Conservation (phyloP, 805 yeast genomes). For the Yarrowia sp. region DNA sequence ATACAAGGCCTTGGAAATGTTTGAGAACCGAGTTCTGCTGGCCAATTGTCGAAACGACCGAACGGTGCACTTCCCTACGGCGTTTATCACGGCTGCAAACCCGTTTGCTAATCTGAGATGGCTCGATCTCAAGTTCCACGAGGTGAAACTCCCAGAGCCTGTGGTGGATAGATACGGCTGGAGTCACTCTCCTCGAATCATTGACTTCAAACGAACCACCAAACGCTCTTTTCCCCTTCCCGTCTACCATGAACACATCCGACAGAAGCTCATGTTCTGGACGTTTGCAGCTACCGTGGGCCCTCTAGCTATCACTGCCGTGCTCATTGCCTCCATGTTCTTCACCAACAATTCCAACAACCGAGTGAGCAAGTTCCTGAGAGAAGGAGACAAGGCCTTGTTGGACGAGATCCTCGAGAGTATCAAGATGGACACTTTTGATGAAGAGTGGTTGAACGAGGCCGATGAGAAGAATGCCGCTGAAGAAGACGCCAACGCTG, state of each 20-base stretch:
- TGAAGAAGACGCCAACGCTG: not conserved
- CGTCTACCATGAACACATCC: conserved; percentile 15
- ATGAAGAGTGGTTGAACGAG: conserved; percentile 29
- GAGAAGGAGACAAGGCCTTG: conserved; percentile 26
- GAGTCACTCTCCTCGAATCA: conserved; percentile 24
- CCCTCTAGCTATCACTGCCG: conserved; percentile 24
- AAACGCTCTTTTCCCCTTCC: conserved; percentile 2
- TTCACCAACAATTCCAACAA: conserved; percentile 17
- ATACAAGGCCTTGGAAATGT: conserved; percentile 61
- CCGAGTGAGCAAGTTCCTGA: conserved; percentile 20
- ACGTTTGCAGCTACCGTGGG: conserved; percentile 21
- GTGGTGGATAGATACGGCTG: conserved; percentile 32
- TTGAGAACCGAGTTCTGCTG: conserved; percentile 63
- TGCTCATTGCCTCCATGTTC: conserved; percentile 35
- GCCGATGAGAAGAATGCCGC: not conserved
- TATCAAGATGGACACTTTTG: conserved; percentile 22
- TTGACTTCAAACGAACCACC: conserved; percentile 25
- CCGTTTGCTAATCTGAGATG: conserved; percentile 71
- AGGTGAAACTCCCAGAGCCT: conserved; percentile 15
- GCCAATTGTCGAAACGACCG: conserved; percentile 85
- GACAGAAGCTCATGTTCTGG: conserved; percentile 29
- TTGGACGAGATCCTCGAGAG: conserved; percentile 33
- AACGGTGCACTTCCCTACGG: conserved; percentile 85
- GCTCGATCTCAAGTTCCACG: conserved; percentile 50
- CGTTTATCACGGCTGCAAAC: conserved; percentile 73